Evolutionary conservation across 495 filamentous ascomycete species (phyloP), one percentile per base, ranked within the genome.

Genomic region (Hyphodiscus hymeniophilus): DNA sequence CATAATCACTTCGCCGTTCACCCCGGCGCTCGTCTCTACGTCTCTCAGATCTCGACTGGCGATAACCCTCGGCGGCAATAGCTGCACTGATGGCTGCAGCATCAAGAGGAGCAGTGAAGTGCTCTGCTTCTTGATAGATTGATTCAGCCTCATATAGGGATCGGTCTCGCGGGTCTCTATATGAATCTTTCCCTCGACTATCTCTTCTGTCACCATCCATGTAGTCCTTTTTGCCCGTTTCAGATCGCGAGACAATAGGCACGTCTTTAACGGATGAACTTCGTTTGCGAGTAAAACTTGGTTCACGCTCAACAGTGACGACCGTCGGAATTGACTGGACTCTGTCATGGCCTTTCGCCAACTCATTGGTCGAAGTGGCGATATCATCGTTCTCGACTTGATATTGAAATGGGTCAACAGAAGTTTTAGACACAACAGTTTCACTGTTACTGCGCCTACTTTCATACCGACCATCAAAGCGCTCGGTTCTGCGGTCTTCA

Each of bases 341-440:
- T 36, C 42, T 52, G 18, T 18, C 32, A 33, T 51, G 52, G 22
- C 33, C 43, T 11, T 35, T 38, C 17, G 38, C 20, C 7, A 40
- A 36, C 63, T 40, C 30, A 60, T 60, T 41, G 56, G 54, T 45
- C 48, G 55, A 26, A 63, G 69, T n/a, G 28, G 51, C 54, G 42
- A 73, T 75, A 38, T 70, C 69, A 57, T 72, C 67, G 40, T 70
- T 63, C 12, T 60, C 23, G 47, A 74, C 73, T 53, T 74, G 74
- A 41, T 56, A 76, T 48, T 72, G 64, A 56, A 76, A 76, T 13
- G 72, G 69, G 52, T 77, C 70, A 46, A 74, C 48, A 11, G 60
- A 41, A 6, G 48, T 55, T 38, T 60, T 48, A 22, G 42, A 17
- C 1, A 42, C 36, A 24, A 45, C 20, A 33, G 38, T 32, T 26